Percentiles rank a stretch among this genome's conserved stretches.
Conservation (phyloP, 2,329 filamentous ascomycete genomes). For the Lizonia empirigonia region DNA sequence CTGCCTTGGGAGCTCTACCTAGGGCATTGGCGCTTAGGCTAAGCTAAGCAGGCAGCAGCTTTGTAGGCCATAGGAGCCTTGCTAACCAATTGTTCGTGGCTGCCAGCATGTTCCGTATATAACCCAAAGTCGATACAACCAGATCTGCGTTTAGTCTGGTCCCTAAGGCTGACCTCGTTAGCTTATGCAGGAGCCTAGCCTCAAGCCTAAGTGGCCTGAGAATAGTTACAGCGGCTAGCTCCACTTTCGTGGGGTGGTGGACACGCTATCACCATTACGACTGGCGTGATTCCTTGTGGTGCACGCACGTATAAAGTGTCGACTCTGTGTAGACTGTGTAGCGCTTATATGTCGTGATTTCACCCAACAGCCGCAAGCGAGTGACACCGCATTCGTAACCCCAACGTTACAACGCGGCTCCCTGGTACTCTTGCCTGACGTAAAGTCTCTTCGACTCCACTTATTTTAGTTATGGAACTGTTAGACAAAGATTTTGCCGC, state of each 20-base stretch:
- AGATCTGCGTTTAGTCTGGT: too few relatives aligned
- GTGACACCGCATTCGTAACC: slow-evolving; percentile 4
- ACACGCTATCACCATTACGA: slow-evolving; percentile 10
- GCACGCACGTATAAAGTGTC: slow-evolving; percentile 9
- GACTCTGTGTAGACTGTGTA: slow-evolving; percentile 5
- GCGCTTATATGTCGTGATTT: slow-evolving; percentile 2
- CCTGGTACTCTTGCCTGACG: background rate
- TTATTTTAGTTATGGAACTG: slow-evolving; percentile 1
- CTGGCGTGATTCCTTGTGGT: slow-evolving; percentile 10
- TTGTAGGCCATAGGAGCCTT: too few relatives aligned
- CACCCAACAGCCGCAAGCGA: background rate
- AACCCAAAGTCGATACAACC: too few relatives aligned
- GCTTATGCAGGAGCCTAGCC: too few relatives aligned
- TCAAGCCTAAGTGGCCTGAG: too few relatives aligned
- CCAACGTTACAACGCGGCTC: background rate
- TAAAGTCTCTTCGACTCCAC: background rate
- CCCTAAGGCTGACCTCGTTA: too few relatives aligned
- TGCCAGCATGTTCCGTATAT: too few relatives aligned
- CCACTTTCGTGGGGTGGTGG: slow-evolving; percentile 1
- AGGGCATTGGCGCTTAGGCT: too few relatives aligned
- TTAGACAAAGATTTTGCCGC: slow-evolving; percentile 8
- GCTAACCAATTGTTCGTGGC: too few relatives aligned
- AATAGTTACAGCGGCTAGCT: too few relatives aligned
- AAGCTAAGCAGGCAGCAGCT: too few relatives aligned
- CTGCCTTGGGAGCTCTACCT: too few relatives aligned